Percentiles rank a stretch among this genome's conserved stretches.
Conservation (phyloP, 148 eudicot species). For the Spergularia bocconei region DNA sequence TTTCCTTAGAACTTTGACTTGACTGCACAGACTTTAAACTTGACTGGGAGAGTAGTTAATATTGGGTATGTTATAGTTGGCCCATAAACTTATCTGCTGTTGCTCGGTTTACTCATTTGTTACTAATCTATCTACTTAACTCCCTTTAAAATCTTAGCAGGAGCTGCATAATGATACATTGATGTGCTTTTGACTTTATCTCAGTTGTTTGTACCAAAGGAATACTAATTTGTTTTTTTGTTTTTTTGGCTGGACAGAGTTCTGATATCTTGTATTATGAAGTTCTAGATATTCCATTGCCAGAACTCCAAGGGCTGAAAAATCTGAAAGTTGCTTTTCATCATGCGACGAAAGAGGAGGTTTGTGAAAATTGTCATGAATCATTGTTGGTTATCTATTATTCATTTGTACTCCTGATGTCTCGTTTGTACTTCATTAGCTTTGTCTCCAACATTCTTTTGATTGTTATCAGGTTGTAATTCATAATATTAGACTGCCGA, state of each 20-base stretch:
- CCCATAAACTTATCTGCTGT: background rate
- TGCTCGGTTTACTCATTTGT: background rate
- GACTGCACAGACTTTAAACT: no score
- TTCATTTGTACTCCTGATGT: background rate
- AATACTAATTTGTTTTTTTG: background rate
- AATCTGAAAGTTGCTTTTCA: conserved; percentile 70
- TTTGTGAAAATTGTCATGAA: conserved; percentile 21
- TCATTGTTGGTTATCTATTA: background rate
- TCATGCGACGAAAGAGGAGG: conserved; percentile 80
- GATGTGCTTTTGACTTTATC: background rate
- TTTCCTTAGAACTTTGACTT: no score
- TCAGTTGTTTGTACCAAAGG: background rate
- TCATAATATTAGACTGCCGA: conserved; percentile 72
- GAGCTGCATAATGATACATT: no score
- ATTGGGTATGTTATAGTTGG: no score
- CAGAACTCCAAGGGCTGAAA: conserved; percentile 78
- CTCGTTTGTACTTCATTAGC: background rate
- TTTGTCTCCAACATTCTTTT: conserved; percentile 10
- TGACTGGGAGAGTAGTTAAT: no score
- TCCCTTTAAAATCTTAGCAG: background rate
- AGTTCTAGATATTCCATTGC: conserved; percentile 88
- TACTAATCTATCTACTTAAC: background rate
- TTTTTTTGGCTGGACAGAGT: conserved; percentile 45
- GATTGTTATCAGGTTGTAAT: conserved; percentile 52
- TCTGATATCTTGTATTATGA: conserved; percentile 94